phyloP scores from a whole-genome alignment of 2,329 filamentous ascomycete species.

The Alternaria angustiovoidea region DNA sequence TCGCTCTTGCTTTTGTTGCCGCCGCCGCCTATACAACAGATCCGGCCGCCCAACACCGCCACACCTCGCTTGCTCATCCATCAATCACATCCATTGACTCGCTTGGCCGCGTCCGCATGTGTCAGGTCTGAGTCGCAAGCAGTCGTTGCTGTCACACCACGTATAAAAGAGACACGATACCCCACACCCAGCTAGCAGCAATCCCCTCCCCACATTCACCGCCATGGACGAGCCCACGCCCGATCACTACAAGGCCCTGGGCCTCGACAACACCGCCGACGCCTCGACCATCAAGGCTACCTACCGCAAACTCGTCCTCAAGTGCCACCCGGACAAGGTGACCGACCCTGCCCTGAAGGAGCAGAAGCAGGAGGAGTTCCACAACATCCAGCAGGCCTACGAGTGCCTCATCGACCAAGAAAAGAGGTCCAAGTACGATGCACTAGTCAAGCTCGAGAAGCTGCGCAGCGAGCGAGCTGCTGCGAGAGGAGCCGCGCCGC shows the following conservation, averaged over 20 bases:
- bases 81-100: slow-evolving; percentile 7
- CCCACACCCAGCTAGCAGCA: slow-evolving; percentile 7
- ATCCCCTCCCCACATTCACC: slow-evolving; percentile 44
- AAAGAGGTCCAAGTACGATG: slow-evolving; percentile 78
- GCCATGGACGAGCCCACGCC: slow-evolving; percentile 61
- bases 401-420: slow-evolving; percentile 84
- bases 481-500: slow-evolving; percentile 43
- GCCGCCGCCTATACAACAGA: slow-evolving; percentile 12
- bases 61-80: slow-evolving; percentile 18
- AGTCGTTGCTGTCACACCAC: slow-evolving; percentile 15
- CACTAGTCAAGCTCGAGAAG: slow-evolving; percentile 72
- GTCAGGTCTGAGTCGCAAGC: slow-evolving; percentile 19
- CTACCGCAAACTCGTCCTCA: slow-evolving; percentile 85
- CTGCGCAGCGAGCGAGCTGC: slow-evolving; percentile 65
- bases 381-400: slow-evolving; percentile 91
- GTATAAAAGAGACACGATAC: slow-evolving; percentile 21
- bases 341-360: slow-evolving; percentile 79
- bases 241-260: slow-evolving; percentile 83
- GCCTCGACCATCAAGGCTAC: slow-evolving; percentile 76
- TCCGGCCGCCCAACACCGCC: slow-evolving; percentile 35
- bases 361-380: slow-evolving; percentile 85
- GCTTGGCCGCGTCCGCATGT: slow-evolving; percentile 13
- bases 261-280: slow-evolving; percentile 75
- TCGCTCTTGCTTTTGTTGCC: slow-evolving; percentile 17
- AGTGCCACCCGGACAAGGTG: slow-evolving; percentile 91